These are phyloP conservation scores for Albifimbria verrucaria DNA, from an alignment of 2,329 filamentous ascomycete genomes.

Conservation along the genomic window DNA sequence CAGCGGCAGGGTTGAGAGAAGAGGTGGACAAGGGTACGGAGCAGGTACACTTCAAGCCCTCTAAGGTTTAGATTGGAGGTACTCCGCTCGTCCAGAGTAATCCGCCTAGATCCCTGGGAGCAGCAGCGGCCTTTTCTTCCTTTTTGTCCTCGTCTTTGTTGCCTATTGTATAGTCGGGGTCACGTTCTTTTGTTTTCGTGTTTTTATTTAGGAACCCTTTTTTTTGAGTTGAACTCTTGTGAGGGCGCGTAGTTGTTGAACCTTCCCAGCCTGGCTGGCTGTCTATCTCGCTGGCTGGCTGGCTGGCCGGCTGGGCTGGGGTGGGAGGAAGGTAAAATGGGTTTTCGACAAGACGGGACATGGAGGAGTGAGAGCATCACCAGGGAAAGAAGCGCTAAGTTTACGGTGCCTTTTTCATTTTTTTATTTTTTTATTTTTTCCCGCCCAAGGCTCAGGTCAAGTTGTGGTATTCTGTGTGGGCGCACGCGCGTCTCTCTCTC, in stretches of 20 bases:
- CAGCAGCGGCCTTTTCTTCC: neutral
- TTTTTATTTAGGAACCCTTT: too few species aligned
- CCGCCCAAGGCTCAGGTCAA: too few species aligned
- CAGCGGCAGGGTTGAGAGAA: slow-evolving; percentile 22
- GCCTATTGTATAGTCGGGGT: neutral
- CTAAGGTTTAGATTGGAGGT: slow-evolving; percentile 6
- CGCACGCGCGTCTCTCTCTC: too few species aligned
- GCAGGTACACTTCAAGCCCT: neutral
- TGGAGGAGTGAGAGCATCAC: neutral
- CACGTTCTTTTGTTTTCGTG: neutral
- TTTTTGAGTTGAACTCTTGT: too few species aligned
- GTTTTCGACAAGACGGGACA: neutral
- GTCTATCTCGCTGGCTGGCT: slow-evolving; percentile 5
- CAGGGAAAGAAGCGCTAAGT: too few species aligned
- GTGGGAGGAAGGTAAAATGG: too few species aligned
- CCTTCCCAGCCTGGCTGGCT: too few species aligned
- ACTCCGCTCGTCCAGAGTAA: neutral
- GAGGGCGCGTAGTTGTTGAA: too few species aligned
- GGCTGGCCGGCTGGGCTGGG: slow-evolving; percentile 4
- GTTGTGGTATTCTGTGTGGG: too few species aligned
- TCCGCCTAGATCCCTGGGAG: neutral
- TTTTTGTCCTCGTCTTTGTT: neutral
- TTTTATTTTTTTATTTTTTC: too few species aligned
- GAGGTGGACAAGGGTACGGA: slow-evolving; percentile 7
- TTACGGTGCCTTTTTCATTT: too few species aligned